Evolutionary conservation across 345 rosid genomes (phyloP).

Genomic region (Bretschneidera sinensis): DNA sequence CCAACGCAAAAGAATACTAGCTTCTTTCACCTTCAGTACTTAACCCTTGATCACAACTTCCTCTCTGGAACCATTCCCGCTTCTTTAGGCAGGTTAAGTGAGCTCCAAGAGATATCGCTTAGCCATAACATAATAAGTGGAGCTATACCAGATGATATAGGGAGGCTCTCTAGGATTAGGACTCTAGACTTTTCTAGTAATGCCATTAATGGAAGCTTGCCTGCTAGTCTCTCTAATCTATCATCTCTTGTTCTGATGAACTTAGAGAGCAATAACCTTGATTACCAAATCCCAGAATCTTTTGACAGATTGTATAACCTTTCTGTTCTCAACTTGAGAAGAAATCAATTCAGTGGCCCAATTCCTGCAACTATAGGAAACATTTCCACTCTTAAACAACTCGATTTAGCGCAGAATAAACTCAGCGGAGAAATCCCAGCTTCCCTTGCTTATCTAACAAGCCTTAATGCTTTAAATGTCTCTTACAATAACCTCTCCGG

Average conservation of each 20-base stretch:
- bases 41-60: constrained; percentile 38
- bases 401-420: constrained; percentile 62
- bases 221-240: constrained; percentile 34
- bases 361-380: constrained; percentile 56
- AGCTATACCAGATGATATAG: constrained; percentile 44
- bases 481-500: constrained; percentile 88
- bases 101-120: constrained; percentile 49
- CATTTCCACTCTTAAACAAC: constrained; percentile 33
- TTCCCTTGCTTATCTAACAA: constrained; percentile 42
- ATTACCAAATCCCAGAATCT: constrained; percentile 36
- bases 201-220: constrained; percentile 48
- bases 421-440: constrained; percentile 68
- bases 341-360: constrained; percentile 50
- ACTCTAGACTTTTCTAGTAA: constrained; percentile 52
- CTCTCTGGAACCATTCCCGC: constrained; percentile 54
- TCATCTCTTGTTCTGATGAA: constrained; percentile 40
- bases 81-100: constrained; percentile 38
- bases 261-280: constrained; percentile 36
- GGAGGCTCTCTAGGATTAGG: constrained; percentile 36
- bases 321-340: constrained; percentile 51
- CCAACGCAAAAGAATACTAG: constrained; percentile 12
- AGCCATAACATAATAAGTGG: constrained; percentile 58
- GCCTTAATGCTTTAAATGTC: constrained; percentile 64
- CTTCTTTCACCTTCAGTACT: constrained; percentile 22
- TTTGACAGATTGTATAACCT: constrained; percentile 45